Conservation (phyloP, 768 basidiomycete species). For the Plicaturopsis crispa region DNA sequence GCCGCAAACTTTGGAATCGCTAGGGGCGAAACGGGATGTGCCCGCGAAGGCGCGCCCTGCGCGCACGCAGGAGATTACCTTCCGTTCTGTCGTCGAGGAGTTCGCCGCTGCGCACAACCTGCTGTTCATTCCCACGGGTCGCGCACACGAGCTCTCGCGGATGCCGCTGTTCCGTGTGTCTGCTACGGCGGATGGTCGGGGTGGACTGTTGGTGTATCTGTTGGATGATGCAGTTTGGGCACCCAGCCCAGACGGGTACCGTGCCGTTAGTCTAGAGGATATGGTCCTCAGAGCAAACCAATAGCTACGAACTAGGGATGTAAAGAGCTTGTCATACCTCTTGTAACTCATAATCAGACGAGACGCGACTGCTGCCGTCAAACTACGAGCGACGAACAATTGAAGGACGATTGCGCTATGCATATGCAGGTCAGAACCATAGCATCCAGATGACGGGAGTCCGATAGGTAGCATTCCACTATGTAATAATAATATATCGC, state of each 20-base stretch:
- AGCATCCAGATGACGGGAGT: no score
- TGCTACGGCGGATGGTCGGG: conserved; percentile 69
- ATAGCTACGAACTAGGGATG: no score
- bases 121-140: conserved; percentile 83
- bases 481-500: no score
- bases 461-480: no score
- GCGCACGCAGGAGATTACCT: conserved; percentile 78
- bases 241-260: conserved; percentile 53
- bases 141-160: conserved; percentile 75
- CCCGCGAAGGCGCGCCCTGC: conserved; percentile 32
- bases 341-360: no score
- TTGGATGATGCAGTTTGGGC: conserved; percentile 94
- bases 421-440: no score
- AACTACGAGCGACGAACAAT: no score
- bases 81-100: conserved; percentile 90
- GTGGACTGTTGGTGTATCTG: conserved; percentile 85
- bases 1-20: conserved; percentile 29
- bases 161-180: conserved; percentile 89
- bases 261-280: conserved; percentile 79
- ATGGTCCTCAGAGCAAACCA: conserved; percentile 66
- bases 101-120: conserved; percentile 79
- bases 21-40: conserved; percentile 15
- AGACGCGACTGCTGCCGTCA: no score
- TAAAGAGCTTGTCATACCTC: no score
- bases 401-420: no score